These are phyloP conservation scores for Aphanomyces cochlioides DNA, from an alignment of 352 stramenopile species.

Conservation along the genomic window DNA sequence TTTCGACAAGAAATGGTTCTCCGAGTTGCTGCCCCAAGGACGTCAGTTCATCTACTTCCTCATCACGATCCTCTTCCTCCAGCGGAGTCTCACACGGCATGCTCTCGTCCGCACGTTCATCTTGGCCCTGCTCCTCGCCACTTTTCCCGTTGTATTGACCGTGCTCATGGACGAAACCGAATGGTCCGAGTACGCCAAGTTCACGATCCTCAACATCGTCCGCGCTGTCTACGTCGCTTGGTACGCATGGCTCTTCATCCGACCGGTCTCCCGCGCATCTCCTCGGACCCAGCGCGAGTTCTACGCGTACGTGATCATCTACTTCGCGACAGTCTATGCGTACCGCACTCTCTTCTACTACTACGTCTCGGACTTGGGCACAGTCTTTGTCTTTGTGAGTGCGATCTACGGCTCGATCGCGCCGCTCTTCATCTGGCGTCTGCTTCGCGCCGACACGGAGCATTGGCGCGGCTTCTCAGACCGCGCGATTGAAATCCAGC, in stretches of 20 bases:
- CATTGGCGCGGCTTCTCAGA: slow-evolving; percentile 34
- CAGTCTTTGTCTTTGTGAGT: slow-evolving; percentile 21
- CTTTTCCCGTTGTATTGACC: slow-evolving; percentile 1
- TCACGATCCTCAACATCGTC: slow-evolving; percentile 6
- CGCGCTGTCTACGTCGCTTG: slow-evolving; percentile 17
- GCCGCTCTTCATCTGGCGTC: slow-evolving; percentile 35
- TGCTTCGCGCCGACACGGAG: slow-evolving; percentile 38
- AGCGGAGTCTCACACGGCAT: not conserved
- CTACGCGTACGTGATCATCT: slow-evolving; percentile 24
- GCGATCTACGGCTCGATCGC: slow-evolving; percentile 18
- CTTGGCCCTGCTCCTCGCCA: slow-evolving; percentile 20
- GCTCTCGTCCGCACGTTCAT: slow-evolving; percentile 14
- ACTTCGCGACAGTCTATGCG: slow-evolving; percentile 26
- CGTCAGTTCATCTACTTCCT: not conserved
- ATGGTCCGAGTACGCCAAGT: not conserved
- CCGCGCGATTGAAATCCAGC: slow-evolving; percentile 26
- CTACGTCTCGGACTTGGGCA: not conserved
- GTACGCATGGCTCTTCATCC: slow-evolving; percentile 29
- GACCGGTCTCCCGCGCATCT: slow-evolving; percentile 26
- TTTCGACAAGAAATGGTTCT: not conserved
- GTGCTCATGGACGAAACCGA: slow-evolving; percentile 15
- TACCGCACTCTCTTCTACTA: slow-evolving; percentile 31
- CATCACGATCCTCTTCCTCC: not conserved
- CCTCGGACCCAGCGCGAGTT: slow-evolving; percentile 26
- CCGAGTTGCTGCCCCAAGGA: slow-evolving; percentile 3